Percentiles rank a stretch among this genome's conserved stretches.
Evolutionary conservation across 345 rosid genomes (phyloP).

Genomic region (Ceriops tagal): DNA sequence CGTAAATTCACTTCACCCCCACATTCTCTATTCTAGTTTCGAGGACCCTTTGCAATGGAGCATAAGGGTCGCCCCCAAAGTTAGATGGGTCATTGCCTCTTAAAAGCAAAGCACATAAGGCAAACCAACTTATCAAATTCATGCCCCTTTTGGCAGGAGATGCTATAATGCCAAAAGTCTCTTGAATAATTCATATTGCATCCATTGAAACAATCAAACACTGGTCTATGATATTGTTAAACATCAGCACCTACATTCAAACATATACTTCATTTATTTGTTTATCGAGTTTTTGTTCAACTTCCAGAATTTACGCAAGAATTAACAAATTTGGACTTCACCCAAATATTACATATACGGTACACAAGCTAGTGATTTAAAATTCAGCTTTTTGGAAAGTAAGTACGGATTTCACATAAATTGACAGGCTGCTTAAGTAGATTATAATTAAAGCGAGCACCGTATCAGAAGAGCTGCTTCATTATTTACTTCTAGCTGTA

Average conservation of each 20-base stretch:
- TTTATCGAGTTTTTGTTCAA: conserved; percentile 15
- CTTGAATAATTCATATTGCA: no score
- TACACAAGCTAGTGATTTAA: conserved; percentile 28
- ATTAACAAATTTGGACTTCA: conserved; percentile 31
- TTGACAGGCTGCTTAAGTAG: conserved; percentile 2
- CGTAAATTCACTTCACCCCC: conserved; percentile 16
- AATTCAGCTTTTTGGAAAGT: conserved; percentile 24
- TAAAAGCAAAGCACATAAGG: background rate
- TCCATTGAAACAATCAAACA: no score
- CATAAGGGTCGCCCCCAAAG: conserved; percentile 2
- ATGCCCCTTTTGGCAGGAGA: background rate
- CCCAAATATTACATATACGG: conserved; percentile 21
- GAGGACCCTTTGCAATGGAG: conserved; percentile 8
- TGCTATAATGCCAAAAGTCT: background rate
- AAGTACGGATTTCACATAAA: conserved; percentile 6
- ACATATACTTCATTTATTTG: conserved; percentile 4
- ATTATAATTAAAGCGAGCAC: background rate
- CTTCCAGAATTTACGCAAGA: conserved; percentile 44
- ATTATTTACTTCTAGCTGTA: conserved; percentile 27
- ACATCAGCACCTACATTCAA: background rate
- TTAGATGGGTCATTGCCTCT: background rate
- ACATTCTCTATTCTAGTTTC: conserved; percentile 13
- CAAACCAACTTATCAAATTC: background rate
- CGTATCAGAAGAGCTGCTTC: background rate
- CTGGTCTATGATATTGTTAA: background rate